These are phyloP conservation scores for Coniochaeta sp. DNA, from an alignment of 2,329 filamentous ascomycete species.

Conservation along the genomic window DNA sequence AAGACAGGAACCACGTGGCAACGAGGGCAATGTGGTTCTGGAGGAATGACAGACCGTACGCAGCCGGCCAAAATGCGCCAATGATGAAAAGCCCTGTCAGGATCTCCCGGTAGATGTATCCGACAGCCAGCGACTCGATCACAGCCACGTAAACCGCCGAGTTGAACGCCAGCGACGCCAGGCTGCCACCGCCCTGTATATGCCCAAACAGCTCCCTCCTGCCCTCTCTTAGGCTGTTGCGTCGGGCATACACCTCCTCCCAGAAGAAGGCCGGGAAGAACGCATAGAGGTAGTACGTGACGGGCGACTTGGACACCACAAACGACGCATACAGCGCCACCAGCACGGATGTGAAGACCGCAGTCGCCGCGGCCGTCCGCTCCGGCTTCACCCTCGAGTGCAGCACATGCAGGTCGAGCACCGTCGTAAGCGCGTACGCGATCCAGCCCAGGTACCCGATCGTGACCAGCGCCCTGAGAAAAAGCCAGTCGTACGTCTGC, in stretches of 20 bases:
- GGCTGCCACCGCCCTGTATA: conserved; percentile 50
- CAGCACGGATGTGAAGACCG: conserved; percentile 70
- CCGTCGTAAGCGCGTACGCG: conserved; percentile 80
- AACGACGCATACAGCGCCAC: conserved; percentile 72
- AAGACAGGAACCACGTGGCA: conserved; percentile 67
- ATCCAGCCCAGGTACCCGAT: conserved; percentile 94
- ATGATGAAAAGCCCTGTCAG: conserved; percentile 74
- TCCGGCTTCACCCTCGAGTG: conserved; percentile 59
- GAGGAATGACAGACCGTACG: conserved; percentile 69
- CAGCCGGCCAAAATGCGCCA: conserved; percentile 68
- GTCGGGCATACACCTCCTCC: conserved; percentile 84
- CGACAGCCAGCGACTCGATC: conserved; percentile 76
- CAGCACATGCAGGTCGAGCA: conserved; percentile 81
- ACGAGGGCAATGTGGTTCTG: conserved; percentile 55
- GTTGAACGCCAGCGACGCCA: conserved; percentile 56
- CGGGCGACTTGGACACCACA: conserved; percentile 68
- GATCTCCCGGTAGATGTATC: conserved; percentile 85
- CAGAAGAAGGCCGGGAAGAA: conserved; percentile 93
- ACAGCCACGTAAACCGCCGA: conserved; percentile 61
- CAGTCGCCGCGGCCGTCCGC: conserved; percentile 49
- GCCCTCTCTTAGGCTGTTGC: conserved; percentile 61
- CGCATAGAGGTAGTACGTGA: conserved; percentile 83
- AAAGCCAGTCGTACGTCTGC: conserved; percentile 98
- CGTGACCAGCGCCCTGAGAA: conserved; percentile 82
- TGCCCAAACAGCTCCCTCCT: conserved; percentile 61